phyloP scores from a whole-genome alignment of 1,284 basidiomycete species.

The Jaminaea rosea region DNA sequence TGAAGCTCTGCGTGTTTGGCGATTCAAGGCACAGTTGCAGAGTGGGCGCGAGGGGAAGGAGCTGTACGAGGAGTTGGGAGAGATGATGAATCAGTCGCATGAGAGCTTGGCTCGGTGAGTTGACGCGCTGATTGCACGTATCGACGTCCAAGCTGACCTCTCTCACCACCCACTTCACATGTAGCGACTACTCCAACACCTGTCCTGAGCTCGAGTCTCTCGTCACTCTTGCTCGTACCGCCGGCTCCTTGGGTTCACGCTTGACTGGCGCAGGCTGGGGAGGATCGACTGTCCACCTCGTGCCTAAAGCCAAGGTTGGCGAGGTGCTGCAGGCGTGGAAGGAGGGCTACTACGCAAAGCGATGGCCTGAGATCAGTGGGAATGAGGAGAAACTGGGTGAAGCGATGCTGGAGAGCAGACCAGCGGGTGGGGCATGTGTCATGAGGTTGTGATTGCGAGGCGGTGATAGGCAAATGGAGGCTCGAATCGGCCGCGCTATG shows the following conservation, averaged over 20 bases:
- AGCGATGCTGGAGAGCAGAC: conserved; percentile 37
- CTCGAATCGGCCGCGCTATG: no score
- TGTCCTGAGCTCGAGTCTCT: conserved; percentile 37
- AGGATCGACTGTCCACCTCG: conserved; percentile 40
- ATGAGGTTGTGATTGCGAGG: no score
- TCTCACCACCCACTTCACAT: no score
- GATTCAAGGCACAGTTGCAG: conserved; percentile 23
- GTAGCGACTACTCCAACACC: conserved; percentile 37
- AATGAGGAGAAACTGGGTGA: conserved; percentile 22
- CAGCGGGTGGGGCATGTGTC: conserved; percentile 40
- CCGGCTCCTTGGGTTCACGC: conserved; percentile 36
- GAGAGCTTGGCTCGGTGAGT: no score
- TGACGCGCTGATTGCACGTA: no score
- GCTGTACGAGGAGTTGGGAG: conserved; percentile 28
- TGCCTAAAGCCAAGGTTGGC: conserved; percentile 28
- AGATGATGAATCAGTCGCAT: conserved; percentile 38
- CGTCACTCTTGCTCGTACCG: conserved; percentile 28
- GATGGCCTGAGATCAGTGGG: conserved; percentile 22
- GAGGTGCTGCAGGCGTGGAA: conserved; percentile 25
- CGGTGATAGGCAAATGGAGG: no score
- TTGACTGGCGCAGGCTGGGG: conserved; percentile 42
- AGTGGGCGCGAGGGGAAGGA: conserved; percentile 6
- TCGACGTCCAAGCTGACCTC: no score
- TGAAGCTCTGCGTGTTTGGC: conserved; percentile 33
- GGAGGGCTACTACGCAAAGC: conserved; percentile 22